Evolutionary conservation across 352 stramenopile genomes (phyloP).

Genomic region (Phytopythium ostracodes): DNA sequence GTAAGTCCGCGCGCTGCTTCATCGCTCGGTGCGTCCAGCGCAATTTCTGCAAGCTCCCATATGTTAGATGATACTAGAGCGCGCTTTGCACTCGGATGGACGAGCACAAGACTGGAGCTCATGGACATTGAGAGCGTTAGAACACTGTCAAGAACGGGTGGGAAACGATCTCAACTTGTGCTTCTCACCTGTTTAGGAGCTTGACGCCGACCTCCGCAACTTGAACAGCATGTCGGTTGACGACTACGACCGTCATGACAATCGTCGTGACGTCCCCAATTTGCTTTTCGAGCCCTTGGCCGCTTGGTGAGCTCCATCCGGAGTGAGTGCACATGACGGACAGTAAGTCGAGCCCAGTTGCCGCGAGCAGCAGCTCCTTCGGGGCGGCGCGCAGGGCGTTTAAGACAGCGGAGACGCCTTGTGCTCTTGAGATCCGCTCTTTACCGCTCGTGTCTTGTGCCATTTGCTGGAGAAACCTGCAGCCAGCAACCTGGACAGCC

Average conservation of each 20-base stretch:
- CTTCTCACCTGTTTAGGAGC: neutral
- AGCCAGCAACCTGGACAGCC: slow-evolving; percentile 41
- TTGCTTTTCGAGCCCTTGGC: neutral
- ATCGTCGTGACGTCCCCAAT: neutral
- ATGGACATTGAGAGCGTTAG: neutral
- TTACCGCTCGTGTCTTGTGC: slow-evolving; percentile 54
- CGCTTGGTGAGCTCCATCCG: neutral
- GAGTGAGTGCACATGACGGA: slow-evolving; percentile 34
- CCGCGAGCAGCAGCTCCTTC: slow-evolving; percentile 32
- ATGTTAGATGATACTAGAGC: neutral
- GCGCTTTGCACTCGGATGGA: neutral
- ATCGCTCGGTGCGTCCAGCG: neutral
- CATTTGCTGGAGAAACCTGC: slow-evolving; percentile 71
- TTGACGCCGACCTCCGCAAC: neutral
- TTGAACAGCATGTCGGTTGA: neutral
- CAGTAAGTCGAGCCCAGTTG: slow-evolving; percentile 43
- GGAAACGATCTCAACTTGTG: too few relatives aligned
- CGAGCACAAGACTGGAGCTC: neutral
- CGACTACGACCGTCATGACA: neutral
- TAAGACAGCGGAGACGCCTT: slow-evolving; percentile 30
- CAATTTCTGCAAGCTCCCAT: neutral
- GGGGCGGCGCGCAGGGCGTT: slow-evolving; percentile 29
- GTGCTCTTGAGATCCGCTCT: slow-evolving; percentile 26
- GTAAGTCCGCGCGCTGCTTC: neutral
- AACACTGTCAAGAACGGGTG: too few relatives aligned